Evolutionary conservation across 2,329 filamentous ascomycete species (phyloP).

Genomic region (Penicillium digitatum): DNA sequence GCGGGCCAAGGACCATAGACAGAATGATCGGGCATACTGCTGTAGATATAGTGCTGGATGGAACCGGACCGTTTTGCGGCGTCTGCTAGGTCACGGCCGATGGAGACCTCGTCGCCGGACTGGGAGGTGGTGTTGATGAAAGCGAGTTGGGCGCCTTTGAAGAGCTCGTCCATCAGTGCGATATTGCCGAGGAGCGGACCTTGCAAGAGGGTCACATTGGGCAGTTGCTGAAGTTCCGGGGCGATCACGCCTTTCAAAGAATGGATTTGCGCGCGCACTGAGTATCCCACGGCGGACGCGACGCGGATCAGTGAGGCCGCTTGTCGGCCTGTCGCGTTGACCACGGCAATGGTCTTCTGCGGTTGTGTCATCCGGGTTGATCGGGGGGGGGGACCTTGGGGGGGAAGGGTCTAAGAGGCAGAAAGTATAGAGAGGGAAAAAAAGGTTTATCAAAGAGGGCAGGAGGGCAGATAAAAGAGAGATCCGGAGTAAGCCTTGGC

Average conservation of each 20-base stretch:
- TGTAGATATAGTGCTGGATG: constrained; percentile 91
- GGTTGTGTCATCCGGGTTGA: constrained; percentile 40
- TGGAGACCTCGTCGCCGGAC: constrained; percentile 79
- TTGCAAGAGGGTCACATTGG: constrained; percentile 72
- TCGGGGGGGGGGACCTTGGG: constrained; percentile 3
- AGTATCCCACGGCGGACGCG: constrained; percentile 87
- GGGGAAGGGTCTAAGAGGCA: not conserved
- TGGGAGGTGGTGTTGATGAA: constrained; percentile 99
- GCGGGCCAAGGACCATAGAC: constrained; percentile 78
- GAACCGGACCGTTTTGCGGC: constrained; percentile 74
- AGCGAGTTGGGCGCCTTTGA: constrained; percentile 77
- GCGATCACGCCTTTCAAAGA: constrained; percentile 84
- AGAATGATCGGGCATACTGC: constrained; percentile 92
- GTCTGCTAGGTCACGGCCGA: constrained; percentile 83
- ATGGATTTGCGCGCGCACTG: constrained; percentile 85
- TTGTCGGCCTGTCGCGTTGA: constrained; percentile 94
- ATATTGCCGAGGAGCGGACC: constrained; percentile 66
- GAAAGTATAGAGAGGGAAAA: constrained; percentile 2
- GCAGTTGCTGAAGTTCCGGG: constrained; percentile 74
- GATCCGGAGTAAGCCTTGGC: constrained; percentile 27
- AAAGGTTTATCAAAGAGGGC: constrained; percentile 6
- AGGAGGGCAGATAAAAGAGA: constrained; percentile 16
- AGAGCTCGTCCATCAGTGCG: constrained; percentile 69
- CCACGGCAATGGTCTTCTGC: constrained; percentile 82
- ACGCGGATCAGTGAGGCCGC: constrained; percentile 92